Conservation (phyloP, 139 green algal genomes). For the Chlamydomonas incerta region DNA sequence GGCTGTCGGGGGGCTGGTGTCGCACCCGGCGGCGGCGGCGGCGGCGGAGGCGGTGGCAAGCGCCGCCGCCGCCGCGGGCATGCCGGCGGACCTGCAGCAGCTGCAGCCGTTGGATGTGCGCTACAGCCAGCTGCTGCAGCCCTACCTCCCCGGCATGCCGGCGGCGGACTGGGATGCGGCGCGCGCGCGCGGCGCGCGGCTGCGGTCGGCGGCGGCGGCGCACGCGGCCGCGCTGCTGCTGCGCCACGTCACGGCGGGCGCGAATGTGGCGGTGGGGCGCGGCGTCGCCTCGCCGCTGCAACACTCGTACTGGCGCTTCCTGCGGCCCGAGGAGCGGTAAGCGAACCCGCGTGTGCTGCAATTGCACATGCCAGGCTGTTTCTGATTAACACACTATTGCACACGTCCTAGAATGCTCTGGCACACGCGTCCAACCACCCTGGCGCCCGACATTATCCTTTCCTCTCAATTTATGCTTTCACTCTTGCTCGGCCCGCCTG, state of each 20-base stretch:
- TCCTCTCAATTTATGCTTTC: too few relatives aligned
- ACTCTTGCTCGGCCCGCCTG: background rate
- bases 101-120: constrained; percentile 44
- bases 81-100: constrained; percentile 38
- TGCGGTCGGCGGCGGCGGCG: background rate
- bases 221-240: constrained; percentile 29
- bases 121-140: constrained; percentile 29
- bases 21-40: constrained; percentile 20
- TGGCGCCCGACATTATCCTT: too few relatives aligned
- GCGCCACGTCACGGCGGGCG: constrained; percentile 14
- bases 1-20: background rate
- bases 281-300: constrained; percentile 50
- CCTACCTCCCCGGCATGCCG: constrained; percentile 9
- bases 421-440: too few relatives aligned
- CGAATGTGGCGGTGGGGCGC: constrained; percentile 28
- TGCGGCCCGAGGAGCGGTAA: constrained; percentile 58
- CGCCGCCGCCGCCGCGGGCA: constrained; percentile 4
- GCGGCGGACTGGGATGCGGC: background rate
- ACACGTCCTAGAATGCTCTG: too few relatives aligned
- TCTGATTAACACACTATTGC: too few relatives aligned
- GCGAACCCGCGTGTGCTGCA: too few relatives aligned
- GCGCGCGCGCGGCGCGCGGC: background rate
- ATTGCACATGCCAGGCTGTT: background rate
- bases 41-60: background rate
- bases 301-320: constrained; percentile 67